Base-by-base conservation (phyloP, 129 eudicot species). In the Escallonia herrerae region DNA sequence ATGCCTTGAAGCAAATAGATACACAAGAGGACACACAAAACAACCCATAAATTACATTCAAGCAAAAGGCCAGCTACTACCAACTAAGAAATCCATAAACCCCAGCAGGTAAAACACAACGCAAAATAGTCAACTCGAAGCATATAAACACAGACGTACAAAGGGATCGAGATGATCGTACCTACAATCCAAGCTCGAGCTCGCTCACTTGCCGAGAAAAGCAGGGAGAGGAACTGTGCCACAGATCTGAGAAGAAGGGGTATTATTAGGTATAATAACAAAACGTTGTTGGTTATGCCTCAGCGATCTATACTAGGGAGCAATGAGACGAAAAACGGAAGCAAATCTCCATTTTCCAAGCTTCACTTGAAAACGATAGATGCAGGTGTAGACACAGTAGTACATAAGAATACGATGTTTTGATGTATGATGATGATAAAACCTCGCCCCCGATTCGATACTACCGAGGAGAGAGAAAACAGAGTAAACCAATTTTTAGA, bases 291-390 rank as follows among this genome's bases (percentile, higher is more conserved):
- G 33, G 33, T 22, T 22, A 1, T 22, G 33, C 33, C 33, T 53
- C 58, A 11, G 58, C 13, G 58, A 49, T 49, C 13, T 49, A 49
- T 49, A 49, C 9, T 11, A 49, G 54, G 3, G 9, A 47, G 39
- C n/a, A 53, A 48, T 6, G 43, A 8, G 59, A 51, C 69, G 49
- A 50, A 65, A 65, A 65, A 10, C 45, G 69, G 59, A 52, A 66
- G 70, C 70, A 66, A 66, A 66, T 66, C 48, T 66, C 70, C 70
- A 66, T 66, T 52, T 13, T 12, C 40, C 41, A 65, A 52, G 56
- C 3, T n/a, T 13, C 42, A 8, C 54, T 15, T 10, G 61, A 66
- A 52, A 53, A 66, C 9, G 70, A 66, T 40, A 22, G 66, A 45
- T 47, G 15, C 3, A 61, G 15, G 15, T 43, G 46, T 15, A 43